Evolutionary conservation across 257 asterid genomes (phyloP).

Genomic region (Solanum clarkiae): DNA sequence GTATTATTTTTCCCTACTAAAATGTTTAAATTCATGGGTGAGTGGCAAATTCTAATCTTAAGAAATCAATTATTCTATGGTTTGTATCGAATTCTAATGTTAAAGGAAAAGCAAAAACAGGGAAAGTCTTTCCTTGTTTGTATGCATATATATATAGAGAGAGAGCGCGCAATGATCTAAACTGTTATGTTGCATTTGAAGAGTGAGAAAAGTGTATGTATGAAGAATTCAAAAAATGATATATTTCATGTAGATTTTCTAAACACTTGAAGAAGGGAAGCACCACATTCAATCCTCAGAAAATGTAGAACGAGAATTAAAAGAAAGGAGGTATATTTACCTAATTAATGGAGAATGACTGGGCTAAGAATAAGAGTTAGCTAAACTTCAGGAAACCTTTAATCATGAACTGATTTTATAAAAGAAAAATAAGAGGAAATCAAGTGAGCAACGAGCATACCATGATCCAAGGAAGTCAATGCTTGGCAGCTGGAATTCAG

Average conservation of each 20-base stretch:
- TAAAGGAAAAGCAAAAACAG: neutral
- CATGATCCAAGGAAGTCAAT: slow-evolving; percentile 59
- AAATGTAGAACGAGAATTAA: neutral
- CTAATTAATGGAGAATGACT: slow-evolving; percentile 2
- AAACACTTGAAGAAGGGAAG: no score
- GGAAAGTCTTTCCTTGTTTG: neutral
- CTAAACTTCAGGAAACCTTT: neutral
- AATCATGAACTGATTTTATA: neutral
- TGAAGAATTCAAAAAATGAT: neutral
- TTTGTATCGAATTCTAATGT: no score
- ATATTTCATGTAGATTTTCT: neutral
- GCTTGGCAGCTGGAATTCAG: slow-evolving; percentile 68
- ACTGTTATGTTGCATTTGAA: neutral
- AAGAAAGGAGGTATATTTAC: slow-evolving; percentile 5
- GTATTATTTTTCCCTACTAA: no score
- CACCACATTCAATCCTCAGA: no score
- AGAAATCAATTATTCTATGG: no score
- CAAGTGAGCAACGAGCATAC: slow-evolving; percentile 35
- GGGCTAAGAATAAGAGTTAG: neutral
- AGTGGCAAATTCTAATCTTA: neutral
- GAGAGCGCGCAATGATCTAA: no score
- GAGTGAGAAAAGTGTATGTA: neutral
- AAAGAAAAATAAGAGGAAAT: slow-evolving; percentile 3
- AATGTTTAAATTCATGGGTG: neutral
- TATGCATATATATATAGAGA: no score